Base-by-base conservation (phyloP, 1,284 basidiomycete species). In the Psilocybe mexicana region DNA sequence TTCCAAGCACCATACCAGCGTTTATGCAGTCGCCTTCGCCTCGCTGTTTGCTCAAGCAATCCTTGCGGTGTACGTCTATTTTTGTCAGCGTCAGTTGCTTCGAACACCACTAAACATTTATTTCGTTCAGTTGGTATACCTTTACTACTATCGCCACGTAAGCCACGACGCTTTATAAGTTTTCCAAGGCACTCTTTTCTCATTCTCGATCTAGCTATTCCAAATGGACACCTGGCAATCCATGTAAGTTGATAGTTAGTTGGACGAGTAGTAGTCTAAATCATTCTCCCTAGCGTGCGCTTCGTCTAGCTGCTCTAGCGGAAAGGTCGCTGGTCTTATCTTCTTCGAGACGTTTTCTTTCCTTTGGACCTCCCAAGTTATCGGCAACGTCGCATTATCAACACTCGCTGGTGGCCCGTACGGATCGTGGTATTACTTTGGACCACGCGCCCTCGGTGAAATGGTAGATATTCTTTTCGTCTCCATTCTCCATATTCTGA, bases 321-420 rank as follows among this genome's bases (percentile, higher is more conserved):
- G 75, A 38, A 81, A 75, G 69, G 80, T 82, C 28, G 73, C 79
- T 11, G 92, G 93, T 0, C 75, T 94, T 7, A 81, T 94, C 58
- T 85, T 94, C 69, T 94, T 84, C 67, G 82, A 85, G 59, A 85
- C 87, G 0, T 94, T 94, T 72, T 87, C 87, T n/a, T 94, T 86
- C 75, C 78, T 92, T 44, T 94, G 92, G 91, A 88, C 85, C 8
- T 89, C 87, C 0, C 87, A 90, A 72, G 90, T 93, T 30, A 82
- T 92, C 44, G 84, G 84, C 40, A 94, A 94, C 66, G 84, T 94
- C 40, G 82, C 90, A 1, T 79, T 94, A 24, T 84, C 87, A 23
- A 93, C 92, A 1, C 82, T 94, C 43, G 90, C 91, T 6, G 93
- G 93, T 33, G 80, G 79, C 36, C 76, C 76, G 8, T 78, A 83